Evolutionary conservation across 2,329 filamentous ascomycete species (phyloP), one percentile per base, ranked within the genome.

Genomic region (Rasamsonia emersonii): DNA sequence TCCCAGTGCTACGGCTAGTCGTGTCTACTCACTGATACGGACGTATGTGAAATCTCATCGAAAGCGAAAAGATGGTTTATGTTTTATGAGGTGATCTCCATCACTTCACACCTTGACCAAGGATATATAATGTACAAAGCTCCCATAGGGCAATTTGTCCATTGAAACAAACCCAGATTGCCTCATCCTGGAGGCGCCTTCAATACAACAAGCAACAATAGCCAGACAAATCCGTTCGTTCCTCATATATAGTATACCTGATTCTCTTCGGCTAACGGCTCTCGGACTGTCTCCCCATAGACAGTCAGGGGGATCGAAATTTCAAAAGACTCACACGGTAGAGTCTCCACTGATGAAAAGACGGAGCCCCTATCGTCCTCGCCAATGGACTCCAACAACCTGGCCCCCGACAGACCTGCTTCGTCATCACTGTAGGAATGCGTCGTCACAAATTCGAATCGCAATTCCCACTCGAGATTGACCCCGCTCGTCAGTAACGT

Each of bases 401-500:
- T 69, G 34, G 46, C 49, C 9, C 61, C 61, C 2, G 54, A 56
- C 14, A 50, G 60, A 40, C 49, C 51, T 3, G 45, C 39, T 5
- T 61, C 54, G 15, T 49, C 45, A 6, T 64, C 62, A 21, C 54
- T 48, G 18, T 58, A 54, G 7, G 48, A 44, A 24, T 71, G 75
- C 4, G 83, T 79, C 4, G 89, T 89, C 16, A 94, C 86, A 59
- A 98, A 98, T 59, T 96, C 88, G 36, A 98, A 77, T 1, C 85
- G 70, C 19, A 98, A 67, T 54, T 82, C 83, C 91, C 91, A 98
- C 44, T 86, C 82, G 16, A 95, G 65, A 42, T 75, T 82, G 3
- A 98, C 75, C 2, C 88, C 88, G 39, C 78, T 93, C 0, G 91
- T 98, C 28, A 93, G 73, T 45, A 98, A 93, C 42, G 91, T 86